These are phyloP conservation scores for Setaria italica DNA, from an alignment of 202 grass and related monocot genomes.

Conservation along the genomic window DNA sequence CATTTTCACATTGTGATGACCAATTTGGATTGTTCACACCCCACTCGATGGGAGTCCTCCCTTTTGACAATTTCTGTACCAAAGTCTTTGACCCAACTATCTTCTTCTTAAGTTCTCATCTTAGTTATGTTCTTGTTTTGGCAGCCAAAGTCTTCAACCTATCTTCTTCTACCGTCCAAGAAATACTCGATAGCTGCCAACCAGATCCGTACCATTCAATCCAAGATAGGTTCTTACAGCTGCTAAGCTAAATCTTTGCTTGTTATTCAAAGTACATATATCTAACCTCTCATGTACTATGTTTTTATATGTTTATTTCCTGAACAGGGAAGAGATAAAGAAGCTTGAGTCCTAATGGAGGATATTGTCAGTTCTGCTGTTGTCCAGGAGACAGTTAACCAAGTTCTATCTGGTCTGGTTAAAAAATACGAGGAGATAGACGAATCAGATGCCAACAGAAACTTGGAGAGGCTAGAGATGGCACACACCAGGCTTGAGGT, in stretches of 20 bases:
- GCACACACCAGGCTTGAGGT: slow-evolving; percentile 22
- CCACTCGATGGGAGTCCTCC: too few species aligned
- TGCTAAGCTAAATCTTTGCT: background rate
- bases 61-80: too few species aligned
- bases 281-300: background rate
- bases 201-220: background rate
- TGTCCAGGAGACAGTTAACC: slow-evolving; percentile 2
- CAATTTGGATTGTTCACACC: too few species aligned
- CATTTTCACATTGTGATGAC: too few species aligned
- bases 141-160: too few species aligned
- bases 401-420: background rate
- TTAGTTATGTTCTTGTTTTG: too few species aligned
- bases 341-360: background rate
- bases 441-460: background rate
- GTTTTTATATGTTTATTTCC: background rate
- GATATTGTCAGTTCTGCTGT: background rate
- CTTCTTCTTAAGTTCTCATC: too few species aligned
- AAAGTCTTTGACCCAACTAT: too few species aligned
- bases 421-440: background rate
- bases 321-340: background rate
- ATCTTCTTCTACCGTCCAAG: too few species aligned
- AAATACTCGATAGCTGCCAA: background rate
- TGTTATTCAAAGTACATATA: background rate
- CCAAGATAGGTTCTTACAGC: background rate
- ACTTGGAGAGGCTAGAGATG: slow-evolving; percentile 36